Base-by-base conservation (phyloP, 2,329 filamentous ascomycete species). In the Coniochaeta sp. region DNA sequence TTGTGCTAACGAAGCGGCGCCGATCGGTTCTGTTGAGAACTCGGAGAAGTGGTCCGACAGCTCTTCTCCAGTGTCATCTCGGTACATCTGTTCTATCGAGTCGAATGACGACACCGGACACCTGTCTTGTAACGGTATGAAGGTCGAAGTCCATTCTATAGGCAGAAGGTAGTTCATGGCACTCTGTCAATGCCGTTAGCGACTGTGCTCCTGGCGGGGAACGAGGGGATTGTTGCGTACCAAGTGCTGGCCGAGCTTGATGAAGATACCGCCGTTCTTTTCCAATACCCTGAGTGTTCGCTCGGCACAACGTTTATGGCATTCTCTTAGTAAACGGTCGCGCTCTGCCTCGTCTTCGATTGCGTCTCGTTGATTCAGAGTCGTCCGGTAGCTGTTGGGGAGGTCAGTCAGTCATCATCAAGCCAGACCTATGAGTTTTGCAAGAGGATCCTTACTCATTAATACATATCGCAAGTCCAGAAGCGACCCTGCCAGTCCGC, bases 251-350 rank as follows among this genome's bases (percentile, higher is more conserved):
- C 95, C 95, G 43, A 99, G 79, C 76, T 99, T 99, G 73, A 99
- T 98, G 68, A 98, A 99, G 64, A 99, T 96, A 31, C 93, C 96
- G 28, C 96, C 95, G 73, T 97, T 98, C 79, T 90, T 91, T 80
- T 99, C 95, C 65, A 98, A 77, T 1, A 96, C 93, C 61, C 82
- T 83, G 47, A 98, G 78, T 1, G 95, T 97, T 63, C 95, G 86
- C 68, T 91, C 84, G 33, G 95, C 95, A 76, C 95, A 99, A 73
- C 95, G 85, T 72, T 96, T 89, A 74, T 99, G 95, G 71, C 95
- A 98, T 64, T 87, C 87, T 66, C 86, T 89, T 58, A 99, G 78
- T 40, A 89, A 74, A n/a, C 75, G 79, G n/a, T 83, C 78, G 70
- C 86, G 85, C 71, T 91, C 84, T 58, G 84, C 81, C 43, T 82